Evolutionary conservation across 2,329 filamentous ascomycete genomes (phyloP).

Genomic region (Aspergillus sp.): DNA sequence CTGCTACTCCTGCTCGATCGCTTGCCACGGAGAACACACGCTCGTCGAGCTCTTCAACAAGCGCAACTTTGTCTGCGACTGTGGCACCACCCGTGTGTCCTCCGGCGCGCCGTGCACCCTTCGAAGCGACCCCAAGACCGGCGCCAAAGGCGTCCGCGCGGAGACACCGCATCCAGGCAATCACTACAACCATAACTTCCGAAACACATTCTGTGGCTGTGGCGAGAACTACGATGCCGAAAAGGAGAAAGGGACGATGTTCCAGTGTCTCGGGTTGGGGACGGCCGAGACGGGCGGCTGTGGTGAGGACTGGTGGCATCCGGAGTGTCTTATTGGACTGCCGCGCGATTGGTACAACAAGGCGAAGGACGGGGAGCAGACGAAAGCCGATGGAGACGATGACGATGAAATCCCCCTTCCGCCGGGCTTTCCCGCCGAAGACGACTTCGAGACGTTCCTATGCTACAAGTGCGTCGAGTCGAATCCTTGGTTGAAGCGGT

Average conservation of each 20-base stretch:
- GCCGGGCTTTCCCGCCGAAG: constrained; percentile 81
- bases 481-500: constrained; percentile 86
- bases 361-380: constrained; percentile 10
- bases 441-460: constrained; percentile 83
- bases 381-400: constrained; percentile 34
- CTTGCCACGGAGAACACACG: constrained; percentile 92
- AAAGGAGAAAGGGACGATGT: constrained; percentile 95
- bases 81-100: constrained; percentile 78
- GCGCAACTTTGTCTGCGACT: constrained; percentile 94
- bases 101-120: constrained; percentile 70
- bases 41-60: constrained; percentile 96
- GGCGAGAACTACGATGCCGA: constrained; percentile 83
- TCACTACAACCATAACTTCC: constrained; percentile 93
- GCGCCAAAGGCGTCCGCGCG: constrained; percentile 74
- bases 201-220: constrained; percentile 89
- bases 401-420: constrained; percentile 65
- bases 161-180: constrained; percentile 70
- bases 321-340: constrained; percentile 82
- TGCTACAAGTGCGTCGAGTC: constrained; percentile 92
- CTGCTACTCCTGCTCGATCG: constrained; percentile 95
- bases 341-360: constrained; percentile 62
- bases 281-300: constrained; percentile 79
- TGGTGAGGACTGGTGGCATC: constrained; percentile 97
- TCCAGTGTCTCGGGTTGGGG: constrained; percentile 86
- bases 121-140: constrained; percentile 69